These are phyloP conservation scores for Crucibulum parvulum DNA, from an alignment of 1,284 basidiomycete species.

Conservation along the genomic window DNA sequence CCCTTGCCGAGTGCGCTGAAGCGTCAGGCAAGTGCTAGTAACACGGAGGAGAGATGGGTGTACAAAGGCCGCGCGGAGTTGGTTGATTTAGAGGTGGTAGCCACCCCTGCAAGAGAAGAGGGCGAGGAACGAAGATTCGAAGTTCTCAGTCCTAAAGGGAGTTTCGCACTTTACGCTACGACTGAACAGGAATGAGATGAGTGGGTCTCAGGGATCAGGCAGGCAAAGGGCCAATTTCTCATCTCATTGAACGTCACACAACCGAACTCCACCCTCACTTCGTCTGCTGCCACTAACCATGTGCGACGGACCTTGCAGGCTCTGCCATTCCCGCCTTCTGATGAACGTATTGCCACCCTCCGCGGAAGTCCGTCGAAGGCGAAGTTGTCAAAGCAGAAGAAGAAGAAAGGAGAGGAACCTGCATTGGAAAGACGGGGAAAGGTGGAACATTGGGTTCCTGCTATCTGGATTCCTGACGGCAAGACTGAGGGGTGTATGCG, in stretches of 20 bases:
- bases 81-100: slow-evolving; percentile 80
- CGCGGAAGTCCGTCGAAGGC: slow-evolving; percentile 1
- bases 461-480: slow-evolving; percentile 92
- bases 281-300: slow-evolving; percentile 76
- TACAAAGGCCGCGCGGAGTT: slow-evolving; percentile 75
- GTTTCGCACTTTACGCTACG: slow-evolving; percentile 77
- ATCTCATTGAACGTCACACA: slow-evolving; percentile 70
- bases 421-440: slow-evolving; percentile 48
- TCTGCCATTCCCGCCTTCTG: slow-evolving; percentile 67
- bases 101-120: slow-evolving; percentile 54
- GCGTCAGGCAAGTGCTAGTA: slow-evolving; percentile 45
- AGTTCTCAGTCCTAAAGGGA: slow-evolving; percentile 77
- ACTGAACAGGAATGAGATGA: slow-evolving; percentile 65
- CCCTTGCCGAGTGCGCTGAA: slow-evolving; percentile 45
- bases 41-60: slow-evolving; percentile 69
- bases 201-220: slow-evolving; percentile 76
- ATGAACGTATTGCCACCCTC: slow-evolving; percentile 45
- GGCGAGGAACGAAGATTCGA: slow-evolving; percentile 68
- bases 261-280: slow-evolving; percentile 81
- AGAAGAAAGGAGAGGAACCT: slow-evolving; percentile 21
- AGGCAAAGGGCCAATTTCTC: slow-evolving; percentile 76
- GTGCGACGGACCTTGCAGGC: slow-evolving; percentile 76
- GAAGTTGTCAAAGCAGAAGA: too few relatives aligned
- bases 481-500: slow-evolving; percentile 85
- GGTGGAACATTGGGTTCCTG: slow-evolving; percentile 90